Conservation (phyloP, 176 grass and related monocot genomes). For the Elymus sibiricus region DNA sequence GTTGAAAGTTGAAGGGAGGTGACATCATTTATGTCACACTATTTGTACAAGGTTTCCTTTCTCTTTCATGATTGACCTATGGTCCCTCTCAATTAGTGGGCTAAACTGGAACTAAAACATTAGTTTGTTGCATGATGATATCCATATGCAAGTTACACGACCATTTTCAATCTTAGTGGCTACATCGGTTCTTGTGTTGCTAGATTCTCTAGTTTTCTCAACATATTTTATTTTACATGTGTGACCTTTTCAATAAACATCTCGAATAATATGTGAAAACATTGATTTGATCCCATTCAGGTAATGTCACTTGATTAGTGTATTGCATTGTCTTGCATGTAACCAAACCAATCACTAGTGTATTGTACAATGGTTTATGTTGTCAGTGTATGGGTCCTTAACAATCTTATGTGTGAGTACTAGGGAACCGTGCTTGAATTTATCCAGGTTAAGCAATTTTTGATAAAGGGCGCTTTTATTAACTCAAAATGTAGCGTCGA, state of each 20-base stretch:
- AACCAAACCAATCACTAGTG: background rate
- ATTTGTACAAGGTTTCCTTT: background rate
- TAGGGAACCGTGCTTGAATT: too few relatives aligned
- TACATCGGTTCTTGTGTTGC: background rate
- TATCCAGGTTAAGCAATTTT: too few relatives aligned
- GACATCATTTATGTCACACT: background rate
- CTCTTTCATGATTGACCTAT: background rate
- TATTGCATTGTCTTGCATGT: background rate
- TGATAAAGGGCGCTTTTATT: too few relatives aligned
- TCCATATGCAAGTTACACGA: background rate
- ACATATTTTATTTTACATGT: slow-evolving; percentile 31
- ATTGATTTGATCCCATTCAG: slow-evolving; percentile 43
- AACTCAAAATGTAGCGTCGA: too few relatives aligned
- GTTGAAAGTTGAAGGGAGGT: slow-evolving; percentile 4
- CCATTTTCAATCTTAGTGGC: background rate
- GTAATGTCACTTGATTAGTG: background rate
- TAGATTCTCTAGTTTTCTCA: background rate
- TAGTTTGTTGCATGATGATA: background rate
- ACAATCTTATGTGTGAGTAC: background rate
- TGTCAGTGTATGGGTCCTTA: background rate
- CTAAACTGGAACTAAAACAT: background rate
- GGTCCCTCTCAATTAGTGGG: background rate
- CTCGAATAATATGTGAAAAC: slow-evolving; percentile 69
- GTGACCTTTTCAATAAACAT: slow-evolving; percentile 75
- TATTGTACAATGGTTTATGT: background rate